Evolutionary conservation across 805 yeast species (phyloP), one percentile per base, ranked within the genome.

Genomic region (Schwanniomyces sp.): DNA sequence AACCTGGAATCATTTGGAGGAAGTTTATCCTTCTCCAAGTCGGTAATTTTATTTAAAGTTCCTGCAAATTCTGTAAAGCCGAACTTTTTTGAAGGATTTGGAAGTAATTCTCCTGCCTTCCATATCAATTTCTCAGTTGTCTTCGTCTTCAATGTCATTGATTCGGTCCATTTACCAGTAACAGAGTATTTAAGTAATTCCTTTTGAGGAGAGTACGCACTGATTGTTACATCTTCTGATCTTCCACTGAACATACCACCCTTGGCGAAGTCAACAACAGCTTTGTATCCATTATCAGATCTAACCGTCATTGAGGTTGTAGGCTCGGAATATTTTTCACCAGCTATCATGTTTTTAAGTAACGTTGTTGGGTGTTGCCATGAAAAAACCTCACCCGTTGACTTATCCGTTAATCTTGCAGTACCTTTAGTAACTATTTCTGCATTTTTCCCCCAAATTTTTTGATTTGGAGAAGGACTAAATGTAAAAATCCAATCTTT

Each of bases 291-390:
- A n/a, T 70, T 72, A 2, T 89, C 80, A 2, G 91, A 81, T 40
- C 79, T 77, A 2, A 94, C 75, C 0, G 85, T 81, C 50, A 89
- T 74, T 2, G 82, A 66, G 14, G 88, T 84, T 2, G 78, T 74
- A 1, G 99, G 99, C 62, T 94, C 99, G 11, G 89, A 75, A 64
- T 91, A 94, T 63, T 90, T 87, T 58, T 94, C 99, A 24, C 99
- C 98, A 1, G 97, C 96, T 57, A 94, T 82, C 41, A 94, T 76
- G 61, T 92, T 92, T 58, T 92, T 85, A 56, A 94, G 69, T 57
- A 88, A 76, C 0, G 95, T 84, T 1, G 87, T 82, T 7, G 99
- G 97, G 53, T 85, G 91, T 17, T 74, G 63, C 92, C 96, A 94
- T 51, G 82, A 81, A 59, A 84, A 88, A n/a, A 71, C 72, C 57